phyloP scores from a whole-genome alignment of 139 green algal genomes.

The Diplosphaera chodatii region DNA sequence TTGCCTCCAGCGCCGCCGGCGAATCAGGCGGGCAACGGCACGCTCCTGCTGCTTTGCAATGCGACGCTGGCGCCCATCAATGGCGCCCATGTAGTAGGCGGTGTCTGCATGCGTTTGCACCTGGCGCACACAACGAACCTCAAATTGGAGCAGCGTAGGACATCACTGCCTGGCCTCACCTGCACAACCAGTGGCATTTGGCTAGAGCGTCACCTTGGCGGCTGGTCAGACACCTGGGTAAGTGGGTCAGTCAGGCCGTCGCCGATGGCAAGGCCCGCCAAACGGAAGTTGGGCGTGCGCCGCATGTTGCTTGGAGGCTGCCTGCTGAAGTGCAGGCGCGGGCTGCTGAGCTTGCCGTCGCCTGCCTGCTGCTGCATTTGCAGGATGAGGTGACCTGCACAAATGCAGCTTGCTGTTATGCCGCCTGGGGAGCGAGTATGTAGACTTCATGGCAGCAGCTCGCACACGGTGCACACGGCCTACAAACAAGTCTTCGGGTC shows the following conservation, averaged over 20 bases:
- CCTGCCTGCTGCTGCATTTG: constrained; percentile 15
- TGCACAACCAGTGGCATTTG: too few relatives aligned
- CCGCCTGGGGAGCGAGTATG: too few relatives aligned
- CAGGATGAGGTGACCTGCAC: constrained; percentile 53
- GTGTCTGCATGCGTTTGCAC: constrained; percentile 38
- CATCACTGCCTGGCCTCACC: too few relatives aligned
- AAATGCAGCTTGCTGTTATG: not conserved
- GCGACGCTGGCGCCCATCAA: constrained; percentile 33
- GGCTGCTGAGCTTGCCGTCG: not conserved
- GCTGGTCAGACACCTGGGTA: constrained; percentile 48
- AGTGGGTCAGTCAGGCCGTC: constrained; percentile 88
- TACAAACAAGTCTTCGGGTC: too few relatives aligned
- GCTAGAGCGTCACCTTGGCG: too few relatives aligned
- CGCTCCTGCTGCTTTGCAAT: constrained; percentile 23
- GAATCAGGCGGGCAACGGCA: constrained; percentile 26
- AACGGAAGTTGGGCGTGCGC: constrained; percentile 30
- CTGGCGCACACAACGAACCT: too few relatives aligned
- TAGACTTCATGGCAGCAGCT: too few relatives aligned
- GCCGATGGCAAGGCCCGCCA: constrained; percentile 75
- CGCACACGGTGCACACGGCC: too few relatives aligned
- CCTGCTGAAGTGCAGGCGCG: not conserved
- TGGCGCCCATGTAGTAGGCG: constrained; percentile 40
- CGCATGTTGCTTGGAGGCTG: constrained; percentile 5
- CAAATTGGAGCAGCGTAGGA: too few relatives aligned
- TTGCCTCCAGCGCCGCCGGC: constrained; percentile 26